Base-by-base conservation (phyloP, 2,329 filamentous ascomycete genomes). In the Penicillium capsulatum region DNA sequence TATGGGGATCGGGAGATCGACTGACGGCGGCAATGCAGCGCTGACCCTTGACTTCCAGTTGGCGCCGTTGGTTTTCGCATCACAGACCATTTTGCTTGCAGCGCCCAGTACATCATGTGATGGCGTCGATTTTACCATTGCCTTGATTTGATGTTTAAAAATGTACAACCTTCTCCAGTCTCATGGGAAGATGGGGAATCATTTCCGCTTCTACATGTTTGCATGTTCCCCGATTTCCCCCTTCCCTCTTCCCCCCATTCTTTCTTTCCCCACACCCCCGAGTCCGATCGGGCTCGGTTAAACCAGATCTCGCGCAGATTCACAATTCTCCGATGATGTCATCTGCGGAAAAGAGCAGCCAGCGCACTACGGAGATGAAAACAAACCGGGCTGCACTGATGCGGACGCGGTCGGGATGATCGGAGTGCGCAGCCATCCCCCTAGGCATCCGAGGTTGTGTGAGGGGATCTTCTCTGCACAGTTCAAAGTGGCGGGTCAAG, bases 31-130 rank as follows among this genome's bases (percentile, higher is more conserved):
- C 57, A 55, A 49, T 54, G 56, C 59, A 42, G 50, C 48, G 42
- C 31, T 48, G 50, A 45, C 43, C 44, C 42, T 46, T 45, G 31
- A 27, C 15, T 31, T 14, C 19, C 4, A 26, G 26, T 57, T 54
- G 44, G 51, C 58, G 58, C 58, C 45, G 57, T 59, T 59, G 55
- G 54, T 36, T 42, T 46, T 51, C 20, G 39, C 13, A 17, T 38
- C 40, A 6, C 22, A 17, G 22, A 29, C 8, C 7, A 22, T 5
- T 22, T 22, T n/a, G n/a, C n/a, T n/a, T n/a, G n/a, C n/a, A n/a
- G n/a, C n/a, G n/a, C n/a, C n/a, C n/a, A n/a, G n/a, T n/a, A n/a
- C 19, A 22, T 22, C 19, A 22, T 22, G 19, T 22, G 19, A 22
- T 22, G 19, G 19, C 19, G 19, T 22, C 19, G 5, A 22, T 22